Percentiles rank a stretch among this genome's conserved stretches.
Evolutionary conservation across 345 rosid species (phyloP).

Genomic region (Gossypium rotundifolium): DNA sequence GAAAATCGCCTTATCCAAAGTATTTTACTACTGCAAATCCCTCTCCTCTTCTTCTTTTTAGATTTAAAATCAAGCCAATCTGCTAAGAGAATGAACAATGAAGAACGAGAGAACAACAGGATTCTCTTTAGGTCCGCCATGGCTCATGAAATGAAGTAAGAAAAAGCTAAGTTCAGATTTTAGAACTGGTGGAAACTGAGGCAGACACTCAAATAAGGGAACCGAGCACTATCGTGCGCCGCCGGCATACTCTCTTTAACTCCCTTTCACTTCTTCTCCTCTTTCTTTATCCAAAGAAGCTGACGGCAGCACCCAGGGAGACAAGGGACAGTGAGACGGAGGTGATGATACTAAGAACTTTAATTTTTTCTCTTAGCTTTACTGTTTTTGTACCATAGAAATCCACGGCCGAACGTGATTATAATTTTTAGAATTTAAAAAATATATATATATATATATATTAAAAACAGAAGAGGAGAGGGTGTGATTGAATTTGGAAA

Average conservation of each 20-base stretch:
- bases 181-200: slow-evolving; percentile 24
- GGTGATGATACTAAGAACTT: neutral
- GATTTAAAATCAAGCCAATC: slow-evolving; percentile 47
- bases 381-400: slow-evolving; percentile 43
- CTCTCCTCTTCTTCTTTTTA: slow-evolving; percentile 29
- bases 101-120: slow-evolving; percentile 32
- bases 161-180: neutral
- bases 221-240: slow-evolving; percentile 48
- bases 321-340: slow-evolving; percentile 5
- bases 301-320: slow-evolving; percentile 18
- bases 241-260: slow-evolving; percentile 28
- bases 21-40: slow-evolving; percentile 43
- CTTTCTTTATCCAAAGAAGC: slow-evolving; percentile 10
- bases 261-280: slow-evolving; percentile 16
- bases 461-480: neutral
- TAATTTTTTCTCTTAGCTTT: slow-evolving; percentile 5
- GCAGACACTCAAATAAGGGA: neutral
- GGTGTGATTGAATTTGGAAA: neutral
- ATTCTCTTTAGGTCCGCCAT: slow-evolving; percentile 54
- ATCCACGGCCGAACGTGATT: slow-evolving; percentile 18
- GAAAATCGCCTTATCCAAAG: slow-evolving; percentile 70
- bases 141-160: slow-evolving; percentile 18
- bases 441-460: too few relatives aligned
- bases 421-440: neutral
- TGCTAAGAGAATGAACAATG: slow-evolving; percentile 29